These are phyloP conservation scores for Chlamydomonas incerta DNA, from an alignment of 139 green algal genomes.

Conservation along the genomic window DNA sequence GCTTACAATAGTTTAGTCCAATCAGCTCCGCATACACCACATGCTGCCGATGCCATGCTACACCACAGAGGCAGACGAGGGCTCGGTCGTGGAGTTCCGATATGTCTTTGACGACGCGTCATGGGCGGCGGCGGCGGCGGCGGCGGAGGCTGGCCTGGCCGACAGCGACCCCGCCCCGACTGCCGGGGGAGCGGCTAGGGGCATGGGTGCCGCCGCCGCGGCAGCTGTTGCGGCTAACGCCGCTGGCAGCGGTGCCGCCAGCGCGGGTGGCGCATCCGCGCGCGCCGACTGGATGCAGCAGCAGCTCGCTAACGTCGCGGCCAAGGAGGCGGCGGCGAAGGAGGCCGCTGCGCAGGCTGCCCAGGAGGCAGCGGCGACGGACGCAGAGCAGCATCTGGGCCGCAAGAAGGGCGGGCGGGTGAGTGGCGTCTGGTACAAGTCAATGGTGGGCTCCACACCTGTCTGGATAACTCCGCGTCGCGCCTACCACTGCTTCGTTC, in stretches of 20 bases:
- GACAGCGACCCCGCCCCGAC: background rate
- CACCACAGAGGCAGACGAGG: background rate
- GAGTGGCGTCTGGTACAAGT: no score
- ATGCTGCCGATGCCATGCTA: no score
- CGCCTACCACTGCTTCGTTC: no score
- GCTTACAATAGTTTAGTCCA: no score
- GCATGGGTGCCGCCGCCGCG: no score
- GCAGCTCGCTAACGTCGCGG: background rate
- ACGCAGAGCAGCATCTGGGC: no score
- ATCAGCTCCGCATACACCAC: background rate
- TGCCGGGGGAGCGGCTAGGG: no score
- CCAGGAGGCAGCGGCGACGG: background rate
- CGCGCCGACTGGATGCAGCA: conserved; percentile 9
- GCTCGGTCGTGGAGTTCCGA: conserved; percentile 8
- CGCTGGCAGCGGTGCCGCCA: background rate
- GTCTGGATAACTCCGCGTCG: no score
- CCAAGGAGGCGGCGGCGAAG: background rate
- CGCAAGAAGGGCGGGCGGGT: no score
- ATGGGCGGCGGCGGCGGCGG: background rate
- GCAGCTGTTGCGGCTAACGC: no score
- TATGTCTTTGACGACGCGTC: conserved; percentile 12
- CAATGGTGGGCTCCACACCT: no score
- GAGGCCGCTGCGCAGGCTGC: background rate
- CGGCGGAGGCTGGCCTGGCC: background rate
- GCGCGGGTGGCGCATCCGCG: background rate